Conservation (phyloP, 106 monocot species). For the Allium sativum region DNA sequence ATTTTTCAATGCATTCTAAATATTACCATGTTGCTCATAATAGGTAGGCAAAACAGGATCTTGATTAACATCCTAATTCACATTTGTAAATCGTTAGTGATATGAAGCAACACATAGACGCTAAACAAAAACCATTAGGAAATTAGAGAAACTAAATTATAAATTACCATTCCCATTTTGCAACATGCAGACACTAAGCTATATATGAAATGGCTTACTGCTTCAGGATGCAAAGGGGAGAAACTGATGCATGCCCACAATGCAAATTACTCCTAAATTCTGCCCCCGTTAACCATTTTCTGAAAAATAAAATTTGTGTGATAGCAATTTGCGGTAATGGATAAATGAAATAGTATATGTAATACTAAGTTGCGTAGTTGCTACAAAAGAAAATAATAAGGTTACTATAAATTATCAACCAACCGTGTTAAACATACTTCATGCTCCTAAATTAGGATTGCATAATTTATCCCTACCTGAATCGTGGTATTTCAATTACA, state of each 20-base stretch:
- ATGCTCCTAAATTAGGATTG: conserved; percentile 24
- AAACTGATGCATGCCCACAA: conserved; percentile 52
- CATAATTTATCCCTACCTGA: conserved; percentile 33
- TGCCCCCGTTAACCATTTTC: conserved; percentile 35
- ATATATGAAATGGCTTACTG: conserved; percentile 18
- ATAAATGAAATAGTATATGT: too few relatives aligned
- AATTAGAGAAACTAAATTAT: neutral
- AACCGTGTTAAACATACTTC: conserved; percentile 53
- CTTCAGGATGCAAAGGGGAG: conserved; percentile 11
- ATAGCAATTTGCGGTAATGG: too few relatives aligned
- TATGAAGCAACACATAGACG: neutral
- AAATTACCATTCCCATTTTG: conserved; percentile 55
- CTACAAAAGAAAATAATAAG: neutral
- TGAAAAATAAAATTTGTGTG: neutral
- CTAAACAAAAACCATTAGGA: neutral
- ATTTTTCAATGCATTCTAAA: conserved; percentile 5
- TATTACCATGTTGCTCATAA: conserved; percentile 5
- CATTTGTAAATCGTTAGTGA: too few relatives aligned
- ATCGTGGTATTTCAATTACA: conserved; percentile 42
- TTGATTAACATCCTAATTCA: conserved; percentile 9
- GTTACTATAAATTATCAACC: neutral
- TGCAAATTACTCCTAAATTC: too few relatives aligned
- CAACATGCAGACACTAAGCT: conserved; percentile 32
- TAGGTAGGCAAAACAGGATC: conserved; percentile 8
- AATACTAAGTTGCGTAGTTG: neutral